Evolutionary conservation across 139 green algal genomes (phyloP), one percentile per base, ranked within the genome.

Genomic region (Chloropicon primus): DNA sequence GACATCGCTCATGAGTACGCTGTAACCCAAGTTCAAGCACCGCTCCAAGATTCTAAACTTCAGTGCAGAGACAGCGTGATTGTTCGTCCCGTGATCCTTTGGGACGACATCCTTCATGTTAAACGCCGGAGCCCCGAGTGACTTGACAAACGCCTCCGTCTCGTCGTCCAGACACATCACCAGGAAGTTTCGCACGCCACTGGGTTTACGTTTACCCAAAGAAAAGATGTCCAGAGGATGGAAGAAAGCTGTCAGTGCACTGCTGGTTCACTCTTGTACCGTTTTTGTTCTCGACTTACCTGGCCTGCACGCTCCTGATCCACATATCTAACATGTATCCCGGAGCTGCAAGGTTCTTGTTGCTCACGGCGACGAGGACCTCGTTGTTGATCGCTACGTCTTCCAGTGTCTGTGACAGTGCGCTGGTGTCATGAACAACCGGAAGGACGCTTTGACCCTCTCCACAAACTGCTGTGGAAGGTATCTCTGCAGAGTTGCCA

Each of bases 1-100:
- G 22, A 98, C 91, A 77, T 98, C 94, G 2, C 86, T 93, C 27
- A 98, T 89, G 26, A 98, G 89, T 24, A 98, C 92, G 3, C 86
- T 84, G 81, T 88, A 97, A 17, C 94, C 94, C 5, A 97, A 81
- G 78, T 88, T 71, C 23, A 98, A 73, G 73, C 98, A 98, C 62
- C 94, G 87, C 26, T 86, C 82, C 17, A 98, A 81, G 76, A 98
- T 94, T 76, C 91, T 86, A 80, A 96, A 98, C 83, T 95, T 95
- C 26, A 92, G 85, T 2, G 85, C 88, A 1, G 82, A 88, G 2
- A 93, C 89, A 21, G 88, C 90, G 71, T 93, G 90, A 77, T 94
- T 93, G 75, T 53, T 79, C 41, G 41, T 62, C 10, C 41, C 41
- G 17, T 62, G 41, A 17, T 62, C 41, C 41, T 62, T 62, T 62